A percentile compares a stretch with the other conserved stretches of the same genome.
Evolutionary conservation across 768 basidiomycete species (phyloP).

Genomic region (Clavulina sp.): DNA sequence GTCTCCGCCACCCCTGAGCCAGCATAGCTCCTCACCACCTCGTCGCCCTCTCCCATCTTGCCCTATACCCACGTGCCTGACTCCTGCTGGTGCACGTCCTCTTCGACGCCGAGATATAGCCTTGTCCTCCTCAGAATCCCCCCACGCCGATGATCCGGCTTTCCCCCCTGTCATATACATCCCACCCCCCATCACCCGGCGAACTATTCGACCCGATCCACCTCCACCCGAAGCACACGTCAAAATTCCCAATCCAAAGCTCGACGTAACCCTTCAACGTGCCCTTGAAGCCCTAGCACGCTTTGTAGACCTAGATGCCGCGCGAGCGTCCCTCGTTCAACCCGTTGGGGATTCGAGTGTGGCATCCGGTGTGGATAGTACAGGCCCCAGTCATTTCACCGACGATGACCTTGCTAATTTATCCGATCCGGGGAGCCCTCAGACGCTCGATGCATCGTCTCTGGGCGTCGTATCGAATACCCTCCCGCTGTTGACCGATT

Average conservation of each 20-base stretch:
- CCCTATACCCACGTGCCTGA: slow-evolving; percentile 18
- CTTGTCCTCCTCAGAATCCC: neutral
- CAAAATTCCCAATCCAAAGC: neutral
- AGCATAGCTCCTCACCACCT: slow-evolving; percentile 26
- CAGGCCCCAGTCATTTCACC: no score
- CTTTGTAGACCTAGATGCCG: slow-evolving; percentile 7
- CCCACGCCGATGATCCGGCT: neutral
- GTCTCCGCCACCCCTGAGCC: slow-evolving; percentile 10
- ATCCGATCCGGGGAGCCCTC: no score
- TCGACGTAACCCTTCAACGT: slow-evolving; percentile 10
- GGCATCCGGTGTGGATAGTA: no score
- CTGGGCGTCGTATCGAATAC: no score
- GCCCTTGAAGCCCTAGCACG: slow-evolving; percentile 2
- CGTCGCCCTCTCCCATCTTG: slow-evolving; percentile 21
- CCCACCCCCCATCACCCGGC: slow-evolving; percentile 3
- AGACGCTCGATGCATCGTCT: no score
- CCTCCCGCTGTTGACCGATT: no score
- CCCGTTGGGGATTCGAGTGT: no score
- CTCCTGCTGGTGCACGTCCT: slow-evolving; percentile 15
- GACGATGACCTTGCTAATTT: no score
- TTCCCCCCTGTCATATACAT: neutral
- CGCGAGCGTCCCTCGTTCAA: no score
- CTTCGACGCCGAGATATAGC: neutral
- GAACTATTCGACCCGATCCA: slow-evolving; percentile 1
- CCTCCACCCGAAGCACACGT: neutral